Evolutionary conservation across 805 yeast genomes (phyloP).

Genomic region (Suhomyces vadensis): DNA sequence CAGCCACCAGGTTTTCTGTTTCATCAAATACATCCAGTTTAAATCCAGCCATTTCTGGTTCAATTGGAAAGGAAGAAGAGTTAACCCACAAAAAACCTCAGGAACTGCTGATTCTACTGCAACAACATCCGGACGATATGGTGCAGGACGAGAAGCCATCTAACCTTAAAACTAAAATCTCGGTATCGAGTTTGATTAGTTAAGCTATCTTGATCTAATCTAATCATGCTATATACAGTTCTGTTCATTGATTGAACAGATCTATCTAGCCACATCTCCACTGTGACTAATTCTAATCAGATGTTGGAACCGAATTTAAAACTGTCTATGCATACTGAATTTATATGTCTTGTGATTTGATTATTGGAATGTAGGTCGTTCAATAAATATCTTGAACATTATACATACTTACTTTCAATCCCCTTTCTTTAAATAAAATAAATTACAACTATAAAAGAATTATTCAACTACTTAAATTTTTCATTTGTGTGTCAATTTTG

Average conservation of each 20-base stretch:
- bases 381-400: too few species aligned
- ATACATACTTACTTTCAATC: too few species aligned
- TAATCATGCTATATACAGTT: neutral
- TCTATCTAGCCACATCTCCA: too few species aligned
- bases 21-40: constrained; percentile 16
- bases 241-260: constrained; percentile 6
- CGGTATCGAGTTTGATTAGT: constrained; percentile 35
- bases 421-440: too few species aligned
- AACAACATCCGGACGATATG: constrained; percentile 1
- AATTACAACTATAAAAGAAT: too few species aligned
- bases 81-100: constrained; percentile 5
- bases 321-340: too few species aligned
- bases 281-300: too few species aligned
- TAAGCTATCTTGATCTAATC: neutral
- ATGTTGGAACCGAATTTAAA: too few species aligned
- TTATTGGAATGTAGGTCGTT: too few species aligned
- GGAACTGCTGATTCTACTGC: neutral
- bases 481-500: too few species aligned
- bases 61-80: constrained; percentile 12
- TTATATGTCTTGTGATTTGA: too few species aligned
- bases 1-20: constrained; percentile 25
- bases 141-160: constrained; percentile 3
- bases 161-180: constrained; percentile 26
- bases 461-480: too few species aligned
- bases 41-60: neutral